These are phyloP conservation scores for Gossypium aridum DNA, from an alignment of 441 rosid genomes.

Conservation along the genomic window DNA sequence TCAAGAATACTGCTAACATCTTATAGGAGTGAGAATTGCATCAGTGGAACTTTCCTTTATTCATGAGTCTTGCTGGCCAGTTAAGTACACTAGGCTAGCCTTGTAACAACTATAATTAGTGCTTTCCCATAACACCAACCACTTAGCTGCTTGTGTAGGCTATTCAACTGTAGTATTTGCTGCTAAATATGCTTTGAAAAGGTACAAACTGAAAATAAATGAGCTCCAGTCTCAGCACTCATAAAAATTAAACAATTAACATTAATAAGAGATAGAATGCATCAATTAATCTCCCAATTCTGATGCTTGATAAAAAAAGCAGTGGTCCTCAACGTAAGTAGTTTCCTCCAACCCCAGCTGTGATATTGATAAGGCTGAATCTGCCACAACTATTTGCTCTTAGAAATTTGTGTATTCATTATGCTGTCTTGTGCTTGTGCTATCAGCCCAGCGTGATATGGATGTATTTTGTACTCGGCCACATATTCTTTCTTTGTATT, in stretches of 20 bases:
- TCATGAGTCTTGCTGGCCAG: background rate
- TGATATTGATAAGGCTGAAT: background rate
- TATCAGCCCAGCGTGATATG: background rate
- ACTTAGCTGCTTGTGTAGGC: background rate
- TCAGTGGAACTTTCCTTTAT: background rate
- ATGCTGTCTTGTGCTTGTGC: background rate
- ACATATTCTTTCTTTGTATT: background rate
- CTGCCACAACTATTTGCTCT: background rate
- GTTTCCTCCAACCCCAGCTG: background rate
- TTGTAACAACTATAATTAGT: background rate
- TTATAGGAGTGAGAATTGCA: background rate
- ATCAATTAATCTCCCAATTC: background rate
- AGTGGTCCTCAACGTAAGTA: background rate
- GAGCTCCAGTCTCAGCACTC: background rate
- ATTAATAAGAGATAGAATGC: background rate
- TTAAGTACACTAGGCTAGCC: background rate
- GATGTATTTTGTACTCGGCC: background rate
- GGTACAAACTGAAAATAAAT: background rate
- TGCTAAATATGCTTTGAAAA: background rate
- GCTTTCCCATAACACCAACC: background rate
- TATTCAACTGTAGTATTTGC: background rate
- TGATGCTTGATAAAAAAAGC: background rate
- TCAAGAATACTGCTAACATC: background rate
- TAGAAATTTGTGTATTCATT: constrained; percentile 1
- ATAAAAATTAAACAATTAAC: background rate